Evolutionary conservation across 83 land plant species (phyloP).

Genomic region (Picea abies): DNA sequence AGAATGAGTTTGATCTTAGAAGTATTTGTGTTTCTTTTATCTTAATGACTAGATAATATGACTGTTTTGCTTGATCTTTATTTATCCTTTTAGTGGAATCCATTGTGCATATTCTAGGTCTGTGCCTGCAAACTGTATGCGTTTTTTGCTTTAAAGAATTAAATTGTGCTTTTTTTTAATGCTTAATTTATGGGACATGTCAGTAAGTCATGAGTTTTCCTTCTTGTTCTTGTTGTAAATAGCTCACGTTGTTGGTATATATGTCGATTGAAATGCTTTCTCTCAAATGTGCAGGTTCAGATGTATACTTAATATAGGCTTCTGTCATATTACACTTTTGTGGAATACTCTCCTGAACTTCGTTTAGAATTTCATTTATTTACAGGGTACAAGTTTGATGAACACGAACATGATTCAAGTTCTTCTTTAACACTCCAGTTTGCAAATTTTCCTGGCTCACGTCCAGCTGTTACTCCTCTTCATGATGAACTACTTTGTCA

Average conservation of each 20-base stretch:
- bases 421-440: not conserved
- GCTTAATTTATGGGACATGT: not conserved
- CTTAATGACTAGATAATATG: not conserved
- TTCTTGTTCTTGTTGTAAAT: not conserved
- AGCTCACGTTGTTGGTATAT: too few species aligned
- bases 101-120: not conserved
- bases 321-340: not conserved
- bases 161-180: not conserved
- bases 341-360: not conserved
- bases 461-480: not conserved
- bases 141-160: too few species aligned
- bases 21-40: too few species aligned
- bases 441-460: conserved; percentile 12
- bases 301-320: not conserved
- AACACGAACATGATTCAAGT: not conserved
- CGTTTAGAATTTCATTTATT: not conserved
- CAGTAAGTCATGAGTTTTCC: not conserved
- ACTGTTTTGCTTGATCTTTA: not conserved
- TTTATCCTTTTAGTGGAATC: not conserved
- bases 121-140: too few species aligned
- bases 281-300: too few species aligned
- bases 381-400: conserved; percentile 15
- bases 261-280: too few species aligned
- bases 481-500: not conserved
- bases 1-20: too few species aligned